Base-by-base conservation (phyloP, 192 early-diverging fungal species). In the Radiomyces spectabilis region DNA sequence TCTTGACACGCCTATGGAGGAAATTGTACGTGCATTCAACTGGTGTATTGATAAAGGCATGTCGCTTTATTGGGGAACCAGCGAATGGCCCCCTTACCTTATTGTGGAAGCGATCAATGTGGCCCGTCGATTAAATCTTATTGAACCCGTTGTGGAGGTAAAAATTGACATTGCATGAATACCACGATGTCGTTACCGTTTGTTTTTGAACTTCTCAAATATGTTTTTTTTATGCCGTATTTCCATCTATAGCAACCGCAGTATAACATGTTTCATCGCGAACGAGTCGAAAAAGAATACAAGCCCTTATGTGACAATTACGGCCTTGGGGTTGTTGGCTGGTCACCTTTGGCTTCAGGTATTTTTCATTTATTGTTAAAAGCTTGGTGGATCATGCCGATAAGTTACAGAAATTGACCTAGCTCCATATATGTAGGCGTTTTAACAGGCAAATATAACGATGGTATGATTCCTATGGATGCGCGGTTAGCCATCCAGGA, bases 221-320 rank as follows among this genome's bases (percentile, higher is more conserved):
- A 10, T 42, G n/a, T 21, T 15, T 24, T 32, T 37, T 19, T 18
- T 5, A 1, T 22, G 16, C 32, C 33, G 41, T 25, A 30, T 16
- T 29, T 21, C 24, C 19, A 39, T 42, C 8, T 35, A 2, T 75
- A 86, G 61, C 82, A 89, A 66, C 81, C 85, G 29, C 88, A 93
- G 59, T 93, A 93, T 71, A 91, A 91, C 66, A 85, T 91, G 83
- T 76, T 91, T 49, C 77, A 87, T 50, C 83, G 91, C 10, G 88
- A 91, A 40, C 75, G 84, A 18, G 71, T 91, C 31, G 87, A 84
- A 56, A 69, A 72, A 34, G 85, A 90, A 65, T 91, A 91, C 64
- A 49, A 62, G 0, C 82, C 86, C 16, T 50, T 93, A 39, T 88
- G 77, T 76, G 67, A 77, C 40, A 81, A 79, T 59, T 76, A 73